A percentile compares a stretch with the other conserved stretches of the same genome.
These are phyloP conservation scores for Hypocrella siamensis DNA, from an alignment of 2,329 filamentous ascomycete genomes.

Conservation along the genomic window DNA sequence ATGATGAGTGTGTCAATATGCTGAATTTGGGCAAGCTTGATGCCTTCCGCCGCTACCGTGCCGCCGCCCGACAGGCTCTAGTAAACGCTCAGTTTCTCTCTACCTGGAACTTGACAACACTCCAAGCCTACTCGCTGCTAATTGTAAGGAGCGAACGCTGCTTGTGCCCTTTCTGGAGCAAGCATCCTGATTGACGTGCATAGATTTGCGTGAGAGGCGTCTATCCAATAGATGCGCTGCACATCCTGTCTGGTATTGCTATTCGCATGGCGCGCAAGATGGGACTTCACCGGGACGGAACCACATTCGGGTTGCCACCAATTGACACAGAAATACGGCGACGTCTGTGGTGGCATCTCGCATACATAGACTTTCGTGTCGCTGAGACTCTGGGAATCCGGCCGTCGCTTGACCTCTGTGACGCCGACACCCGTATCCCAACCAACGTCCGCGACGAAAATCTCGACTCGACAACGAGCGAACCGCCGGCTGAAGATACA, in stretches of 20 bases:
- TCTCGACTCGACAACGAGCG: constrained; percentile 19
- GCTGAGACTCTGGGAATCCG: constrained; percentile 33
- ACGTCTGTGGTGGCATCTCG: constrained; percentile 42
- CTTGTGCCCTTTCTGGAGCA: background rate
- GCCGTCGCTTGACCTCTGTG: constrained; percentile 19
- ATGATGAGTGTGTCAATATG: constrained; percentile 11
- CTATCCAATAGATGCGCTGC: constrained; percentile 3
- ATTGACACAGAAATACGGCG: constrained; percentile 42
- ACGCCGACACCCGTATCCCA: constrained; percentile 28
- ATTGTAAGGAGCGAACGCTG: constrained; percentile 8
- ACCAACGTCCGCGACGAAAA: constrained; percentile 35
- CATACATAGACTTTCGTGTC: constrained; percentile 36
- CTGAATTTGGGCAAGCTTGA: constrained; percentile 14
- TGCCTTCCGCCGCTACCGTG: constrained; percentile 12
- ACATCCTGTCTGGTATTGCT: constrained; percentile 7
- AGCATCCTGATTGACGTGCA: background rate
- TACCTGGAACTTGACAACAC: constrained; percentile 15
- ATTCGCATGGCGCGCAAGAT: constrained; percentile 23
- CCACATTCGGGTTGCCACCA: constrained; percentile 13
- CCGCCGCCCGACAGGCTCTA: constrained; percentile 16
- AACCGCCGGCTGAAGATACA: constrained; percentile 11
- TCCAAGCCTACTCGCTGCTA: constrained; percentile 22
- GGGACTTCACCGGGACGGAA: constrained; percentile 21
- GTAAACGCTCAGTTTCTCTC: constrained; percentile 20
- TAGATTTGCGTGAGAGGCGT: constrained; percentile 4